Base-by-base conservation (phyloP, 768 basidiomycete genomes). In the Naganishia friedmannii region DNA sequence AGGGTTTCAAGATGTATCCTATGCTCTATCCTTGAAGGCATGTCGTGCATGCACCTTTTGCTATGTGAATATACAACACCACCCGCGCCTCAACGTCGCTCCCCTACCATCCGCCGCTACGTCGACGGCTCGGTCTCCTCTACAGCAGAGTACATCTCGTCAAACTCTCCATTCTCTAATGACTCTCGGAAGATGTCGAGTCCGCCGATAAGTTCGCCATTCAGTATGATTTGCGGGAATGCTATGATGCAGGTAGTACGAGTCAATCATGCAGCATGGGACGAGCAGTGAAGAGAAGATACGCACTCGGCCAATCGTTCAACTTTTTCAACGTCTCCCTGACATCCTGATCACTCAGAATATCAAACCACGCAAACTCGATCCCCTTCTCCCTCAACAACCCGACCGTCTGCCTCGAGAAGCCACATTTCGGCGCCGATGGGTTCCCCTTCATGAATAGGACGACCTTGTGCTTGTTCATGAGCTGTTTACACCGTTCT, bases 161-260 rank as follows among this genome's bases (percentile, higher is more conserved):
- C 79, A 69, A 94, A 86, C 82, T 96, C 93, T 26, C 89, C 92
- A 70, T 77, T 88, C 37, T 89, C 86, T 17, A 86, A 86, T 90
- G 94, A 90, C 83, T 97, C 95, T 79, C 87, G 86, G 28, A 94
- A 86, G 65, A 98, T 88, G 78, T 99, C 95, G 65, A 98, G 82
- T 4, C 95, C 95, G n/a, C 95, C 95, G 19, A 96, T 88, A 21
- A 99, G 85, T 79, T 97, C 92, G 26, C 96, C 94, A 2, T 91
- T 87, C 60, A 79, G 71, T 45, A 80, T 80, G 68, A 79, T 78
- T 69, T 79, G 76, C 28, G 77, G 78, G 74, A 77, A 76, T 37
- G 71, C 74, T 67, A 66, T n/a, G n/a, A n/a, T n/a, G n/a, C n/a
- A n/a, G n/a, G n/a, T n/a, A n/a, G n/a, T n/a, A 8, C 7, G 32